A percentile compares a stretch with the other conserved stretches of the same genome.
Evolutionary conservation across 495 filamentous ascomycete genomes (phyloP).

Genomic region (Podospora conica): DNA sequence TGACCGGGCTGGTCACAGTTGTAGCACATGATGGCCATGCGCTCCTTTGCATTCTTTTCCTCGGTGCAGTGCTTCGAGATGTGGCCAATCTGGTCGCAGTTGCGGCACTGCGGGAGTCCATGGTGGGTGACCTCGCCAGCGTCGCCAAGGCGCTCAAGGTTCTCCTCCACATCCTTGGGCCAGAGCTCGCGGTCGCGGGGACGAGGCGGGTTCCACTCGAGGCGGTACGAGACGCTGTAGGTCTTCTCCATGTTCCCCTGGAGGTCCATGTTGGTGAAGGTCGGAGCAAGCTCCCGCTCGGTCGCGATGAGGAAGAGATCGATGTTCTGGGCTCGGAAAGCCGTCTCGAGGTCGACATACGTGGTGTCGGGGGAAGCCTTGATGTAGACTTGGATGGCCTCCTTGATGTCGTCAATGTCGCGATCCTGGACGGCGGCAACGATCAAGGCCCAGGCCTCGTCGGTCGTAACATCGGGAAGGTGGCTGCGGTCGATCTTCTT

Average conservation of each 20-base stretch:
- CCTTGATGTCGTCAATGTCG: slow-evolving; percentile 69
- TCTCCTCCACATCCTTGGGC: slow-evolving; percentile 61
- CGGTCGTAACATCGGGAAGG: slow-evolving; percentile 52
- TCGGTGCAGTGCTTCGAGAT: slow-evolving; percentile 58
- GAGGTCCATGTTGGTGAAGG: slow-evolving; percentile 72
- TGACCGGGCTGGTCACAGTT: slow-evolving; percentile 70
- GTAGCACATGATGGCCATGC: slow-evolving; percentile 58
- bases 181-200: slow-evolving; percentile 53
- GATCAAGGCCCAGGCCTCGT: slow-evolving; percentile 66
- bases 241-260: slow-evolving; percentile 73
- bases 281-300: slow-evolving; percentile 53
- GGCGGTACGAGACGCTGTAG: slow-evolving; percentile 67
- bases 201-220: slow-evolving; percentile 57
- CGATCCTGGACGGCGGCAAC: slow-evolving; percentile 53
- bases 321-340: slow-evolving; percentile 60
- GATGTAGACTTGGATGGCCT: slow-evolving; percentile 65
- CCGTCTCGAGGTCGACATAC: slow-evolving; percentile 64
- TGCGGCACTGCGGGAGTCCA: slow-evolving; percentile 59
- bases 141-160: slow-evolving; percentile 64
- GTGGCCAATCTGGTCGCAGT: slow-evolving; percentile 74
- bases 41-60: slow-evolving; percentile 47
- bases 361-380: slow-evolving; percentile 63
- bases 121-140: slow-evolving; percentile 66
- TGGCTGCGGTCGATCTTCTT: slow-evolving; percentile 59
- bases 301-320: slow-evolving; percentile 69